Evolutionary conservation across 495 filamentous ascomycete species (phyloP), one percentile per base, ranked within the genome.

Genomic region (Penicillium macrosclerotiorum): DNA sequence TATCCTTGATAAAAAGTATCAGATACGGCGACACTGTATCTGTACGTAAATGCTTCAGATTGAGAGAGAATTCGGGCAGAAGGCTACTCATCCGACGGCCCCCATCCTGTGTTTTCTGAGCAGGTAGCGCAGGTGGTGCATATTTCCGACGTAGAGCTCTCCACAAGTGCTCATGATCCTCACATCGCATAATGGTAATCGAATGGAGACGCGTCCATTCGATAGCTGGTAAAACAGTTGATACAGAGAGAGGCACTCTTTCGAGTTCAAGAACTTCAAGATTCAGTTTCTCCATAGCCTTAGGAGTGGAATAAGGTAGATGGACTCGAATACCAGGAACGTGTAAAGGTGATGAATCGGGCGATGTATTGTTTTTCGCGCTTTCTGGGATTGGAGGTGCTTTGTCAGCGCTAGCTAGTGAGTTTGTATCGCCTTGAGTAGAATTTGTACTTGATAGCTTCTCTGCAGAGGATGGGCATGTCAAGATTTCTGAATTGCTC

Each of bases 1-100:
- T 84, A 49, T 95, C 88, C 45, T 85, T 89, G 39, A 96, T 77
- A 55, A 96, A 95, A 6, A 76, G 72, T 30, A 96, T 80, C n/a
- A 97, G 66, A 17, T 83, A 76, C 14, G 79, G 67, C 0, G 89
- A 90, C n/a, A 91, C 86, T 8, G 72, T 72, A 59, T 96, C 88
- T 0, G 88, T 94, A 49, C 94, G 88, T 9, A 97, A 76, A 49
- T 85, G 79, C 62, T 86, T 92, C 34, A 97, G 68, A 0, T 79
- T 82, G 5, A 97, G 67, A 23, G 75, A 73, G 55, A 89, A 95
- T 24, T 89, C 81, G 24, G 32, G 49, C 41, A 24, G 45, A 5
- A 29, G 45, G 41, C 16, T 57, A 24, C 37, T 51, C 33, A 35
- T 54, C 37, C 36, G 51, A 41, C n/a, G 32, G 1, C 39, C 57